Conservation (phyloP, 108 stramenopile species). For the Cyclotella choctawhatcheeana region DNA sequence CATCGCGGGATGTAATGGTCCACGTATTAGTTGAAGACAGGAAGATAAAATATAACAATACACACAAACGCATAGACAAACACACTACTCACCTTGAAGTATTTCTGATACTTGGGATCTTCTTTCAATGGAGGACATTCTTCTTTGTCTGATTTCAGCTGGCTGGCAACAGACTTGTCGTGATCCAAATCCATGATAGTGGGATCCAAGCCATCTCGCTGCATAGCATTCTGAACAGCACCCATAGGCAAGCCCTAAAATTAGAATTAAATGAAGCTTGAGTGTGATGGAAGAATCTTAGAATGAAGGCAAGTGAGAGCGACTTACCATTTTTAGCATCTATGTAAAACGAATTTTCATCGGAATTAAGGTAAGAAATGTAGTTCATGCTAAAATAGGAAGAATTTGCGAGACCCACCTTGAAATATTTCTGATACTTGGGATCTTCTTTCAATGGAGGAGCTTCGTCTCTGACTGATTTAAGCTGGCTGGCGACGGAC, state of each 20-base stretch:
- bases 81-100: constrained; percentile 29
- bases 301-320: background rate
- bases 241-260: constrained; percentile 30
- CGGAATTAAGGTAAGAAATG: too few species aligned
- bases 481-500: constrained; percentile 16
- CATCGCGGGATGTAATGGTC: background rate
- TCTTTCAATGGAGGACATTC: constrained; percentile 29
- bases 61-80: too few species aligned
- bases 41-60: too few species aligned
- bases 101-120: constrained; percentile 65
- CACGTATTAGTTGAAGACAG: background rate
- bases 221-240: constrained; percentile 47
- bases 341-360: too few species aligned
- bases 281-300: too few species aligned
- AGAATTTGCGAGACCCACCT: too few species aligned
- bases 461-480: background rate
- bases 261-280: too few species aligned
- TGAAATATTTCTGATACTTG: constrained; percentile 68
- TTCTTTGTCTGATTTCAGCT: constrained; percentile 9
- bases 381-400: too few species aligned
- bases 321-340: constrained; percentile 64
- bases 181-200: constrained; percentile 43
- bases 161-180: constrained; percentile 27
- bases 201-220: constrained; percentile 44
- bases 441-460: constrained; percentile 40